Base-by-base conservation (phyloP, 2,329 filamentous ascomycete species). In the Lachnellula cervina region DNA sequence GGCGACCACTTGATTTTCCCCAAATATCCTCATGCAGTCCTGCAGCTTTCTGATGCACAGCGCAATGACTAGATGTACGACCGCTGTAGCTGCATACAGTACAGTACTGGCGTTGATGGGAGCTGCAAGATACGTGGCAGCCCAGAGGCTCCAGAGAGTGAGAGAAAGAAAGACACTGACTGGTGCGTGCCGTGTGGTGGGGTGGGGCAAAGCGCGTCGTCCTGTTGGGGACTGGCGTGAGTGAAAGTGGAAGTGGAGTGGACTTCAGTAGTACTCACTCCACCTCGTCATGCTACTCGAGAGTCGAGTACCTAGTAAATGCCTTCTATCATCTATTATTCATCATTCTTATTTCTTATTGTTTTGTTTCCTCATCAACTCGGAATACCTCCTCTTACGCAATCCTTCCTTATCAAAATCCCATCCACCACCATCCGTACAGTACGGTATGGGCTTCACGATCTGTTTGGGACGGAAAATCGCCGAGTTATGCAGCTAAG, bases 51-150 rank as follows among this genome's bases (percentile, higher is more conserved):
- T n/a, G n/a, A n/a, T 62, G 63, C 60, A 62, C 57, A 55, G 54
- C 40, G 62, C 56, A 56, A 48, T 60, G 59, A 63, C 60, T 62
- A 57, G 58, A 62, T 57, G 64, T 64, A 61, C 58, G 57, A 64
- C 49, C 46, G 61, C 58, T 56, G 64, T 58, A 64, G 58, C 28
- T 66, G 63, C 65, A 67, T 63, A 44, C 61, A 60, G 58, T 62
- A 25, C 25, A 5, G 25, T 4, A 25, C 4, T 64, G 63, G 63
- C 62, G 63, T 58, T 49, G 51, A 59, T 57, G 54, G 34, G 34
- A 57, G 43, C 58, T 63, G 62, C 62, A 63, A 53, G 57, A 59
- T 63, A 67, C 65, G 65, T 67, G 64, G 63, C 65, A 66, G 60
- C 64, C 59, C 64, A 58, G 57, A 45, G 34, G n/a, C n/a, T n/a